Percentiles rank a stretch among this genome's conserved stretches.
Conservation (phyloP, 345 rosid species). For the Eucalyptus sp. region DNA sequence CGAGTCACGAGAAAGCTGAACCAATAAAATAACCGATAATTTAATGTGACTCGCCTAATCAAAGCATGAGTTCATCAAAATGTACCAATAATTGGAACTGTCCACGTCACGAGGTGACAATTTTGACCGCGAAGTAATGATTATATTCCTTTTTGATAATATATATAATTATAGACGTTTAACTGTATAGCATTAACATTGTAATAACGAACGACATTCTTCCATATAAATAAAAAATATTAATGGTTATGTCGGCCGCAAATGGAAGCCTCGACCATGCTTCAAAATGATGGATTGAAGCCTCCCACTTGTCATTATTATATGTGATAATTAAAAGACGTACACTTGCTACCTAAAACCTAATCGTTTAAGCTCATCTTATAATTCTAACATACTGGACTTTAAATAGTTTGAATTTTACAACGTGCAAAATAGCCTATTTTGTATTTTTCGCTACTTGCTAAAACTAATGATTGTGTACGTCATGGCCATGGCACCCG, state of each 20-base stretch:
- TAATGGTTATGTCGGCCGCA: neutral
- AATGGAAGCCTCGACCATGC: neutral
- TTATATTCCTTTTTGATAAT: neutral
- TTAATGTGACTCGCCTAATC: neutral
- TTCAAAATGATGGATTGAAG: neutral
- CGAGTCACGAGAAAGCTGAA: neutral
- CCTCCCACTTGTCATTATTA: neutral
- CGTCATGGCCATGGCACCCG: accelerated
- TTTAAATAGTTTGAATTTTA: neutral
- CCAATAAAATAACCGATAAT: neutral
- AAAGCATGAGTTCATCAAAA: neutral
- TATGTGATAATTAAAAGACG: neutral
- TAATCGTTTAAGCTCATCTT: neutral
- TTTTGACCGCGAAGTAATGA: neutral
- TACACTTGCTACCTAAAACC: neutral
- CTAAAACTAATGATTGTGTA: neutral
- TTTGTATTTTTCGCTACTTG: neutral
- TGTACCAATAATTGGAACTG: neutral
- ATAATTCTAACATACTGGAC: neutral
- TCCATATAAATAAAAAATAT: neutral
- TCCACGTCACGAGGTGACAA: neutral
- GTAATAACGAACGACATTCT: accelerated
- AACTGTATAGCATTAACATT: neutral
- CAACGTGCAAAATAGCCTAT: accelerated
- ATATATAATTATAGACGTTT: neutral